These are phyloP conservation scores for Aspergillus amoenus DNA, from an alignment of 2,329 filamentous ascomycete genomes.

Conservation along the genomic window DNA sequence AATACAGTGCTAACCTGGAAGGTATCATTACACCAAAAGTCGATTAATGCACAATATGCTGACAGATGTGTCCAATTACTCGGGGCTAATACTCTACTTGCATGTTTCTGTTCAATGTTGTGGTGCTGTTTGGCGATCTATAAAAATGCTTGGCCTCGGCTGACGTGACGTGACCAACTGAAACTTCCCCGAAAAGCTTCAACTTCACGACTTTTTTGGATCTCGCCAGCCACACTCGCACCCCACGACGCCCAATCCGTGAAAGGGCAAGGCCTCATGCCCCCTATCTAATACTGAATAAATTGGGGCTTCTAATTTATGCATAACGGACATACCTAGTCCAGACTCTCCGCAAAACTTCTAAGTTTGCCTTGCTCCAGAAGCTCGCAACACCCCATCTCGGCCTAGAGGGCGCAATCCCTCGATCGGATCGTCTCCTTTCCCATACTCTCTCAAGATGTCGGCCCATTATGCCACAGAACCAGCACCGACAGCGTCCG, in stretches of 20 bases:
- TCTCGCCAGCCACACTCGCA: background rate
- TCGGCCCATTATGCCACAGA: conserved; percentile 91
- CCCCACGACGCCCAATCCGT: background rate
- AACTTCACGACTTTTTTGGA: conserved; percentile 13
- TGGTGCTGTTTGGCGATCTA: background rate
- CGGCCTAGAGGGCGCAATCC: background rate
- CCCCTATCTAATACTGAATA: background rate
- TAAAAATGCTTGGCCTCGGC: conserved; percentile 2
- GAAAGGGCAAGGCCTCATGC: background rate
- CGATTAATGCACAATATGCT: too few species aligned
- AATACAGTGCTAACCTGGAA: too few species aligned
- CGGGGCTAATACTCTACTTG: background rate
- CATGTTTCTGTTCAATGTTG: background rate
- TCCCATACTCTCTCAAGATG: conserved; percentile 56
- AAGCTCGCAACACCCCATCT: background rate
- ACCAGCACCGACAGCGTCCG: conserved; percentile 89
- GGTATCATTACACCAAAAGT: too few species aligned
- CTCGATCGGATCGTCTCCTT: background rate
- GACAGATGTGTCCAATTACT: background rate
- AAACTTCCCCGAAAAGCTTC: conserved; percentile 20
- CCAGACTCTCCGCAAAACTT: background rate
- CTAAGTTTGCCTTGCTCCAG: background rate
- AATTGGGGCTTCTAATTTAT: background rate
- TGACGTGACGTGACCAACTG: conserved; percentile 19
- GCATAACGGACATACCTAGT: background rate